These are phyloP conservation scores for Drechslerella coelobrocha DNA, from an alignment of 2,329 filamentous ascomycete species.

Conservation along the genomic window DNA sequence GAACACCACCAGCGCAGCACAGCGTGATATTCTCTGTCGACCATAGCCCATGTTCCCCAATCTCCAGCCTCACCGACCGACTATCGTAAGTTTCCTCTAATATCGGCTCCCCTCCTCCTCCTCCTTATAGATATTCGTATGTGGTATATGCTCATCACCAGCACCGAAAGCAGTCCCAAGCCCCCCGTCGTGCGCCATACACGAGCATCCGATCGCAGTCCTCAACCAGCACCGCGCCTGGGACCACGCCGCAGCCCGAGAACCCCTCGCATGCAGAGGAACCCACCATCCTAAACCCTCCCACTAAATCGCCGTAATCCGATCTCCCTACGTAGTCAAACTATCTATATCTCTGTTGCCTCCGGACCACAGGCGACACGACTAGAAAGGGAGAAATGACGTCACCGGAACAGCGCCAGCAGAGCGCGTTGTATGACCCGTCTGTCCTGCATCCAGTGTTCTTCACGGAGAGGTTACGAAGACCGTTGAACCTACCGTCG, in stretches of 20 bases:
- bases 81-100: conserved; percentile 35
- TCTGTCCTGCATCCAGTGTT: conserved; percentile 76
- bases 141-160: not conserved
- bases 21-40: not conserved
- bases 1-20: not conserved
- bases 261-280: not conserved
- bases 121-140: not conserved
- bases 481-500: conserved; percentile 59
- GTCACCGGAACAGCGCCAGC: conserved; percentile 20
- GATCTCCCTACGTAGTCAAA: not conserved
- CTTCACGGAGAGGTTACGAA: conserved; percentile 71
- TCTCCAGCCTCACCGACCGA: conserved; percentile 43
- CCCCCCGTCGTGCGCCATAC: conserved; percentile 16
- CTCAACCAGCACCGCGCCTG: conserved; percentile 3
- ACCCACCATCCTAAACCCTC: not conserved
- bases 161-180: conserved; percentile 8
- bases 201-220: conserved; percentile 32
- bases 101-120: not conserved
- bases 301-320: conserved; percentile 1
- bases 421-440: conserved; percentile 62
- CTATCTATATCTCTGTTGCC: not conserved
- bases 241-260: not conserved
- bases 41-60: conserved; percentile 39
- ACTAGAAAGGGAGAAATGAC: conserved; percentile 18
- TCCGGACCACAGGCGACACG: not conserved